These are phyloP conservation scores for Geotrichum candidum DNA, from an alignment of 1,139 yeast genomes.

Conservation along the genomic window DNA sequence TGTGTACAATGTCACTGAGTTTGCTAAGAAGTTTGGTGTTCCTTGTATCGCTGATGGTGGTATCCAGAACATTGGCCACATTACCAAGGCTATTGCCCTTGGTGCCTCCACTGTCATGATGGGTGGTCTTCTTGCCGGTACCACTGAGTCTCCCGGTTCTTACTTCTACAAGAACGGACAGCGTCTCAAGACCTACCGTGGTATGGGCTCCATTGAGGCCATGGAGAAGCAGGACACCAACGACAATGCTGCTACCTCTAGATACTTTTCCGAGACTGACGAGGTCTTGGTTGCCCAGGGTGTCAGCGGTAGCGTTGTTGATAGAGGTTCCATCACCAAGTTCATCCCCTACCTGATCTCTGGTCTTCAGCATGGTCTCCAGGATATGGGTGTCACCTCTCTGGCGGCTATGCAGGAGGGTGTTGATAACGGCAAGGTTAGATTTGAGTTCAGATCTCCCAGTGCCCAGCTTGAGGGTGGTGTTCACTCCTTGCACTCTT, in stretches of 20 bases:
- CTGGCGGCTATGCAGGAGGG: constrained; percentile 55
- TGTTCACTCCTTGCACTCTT: constrained; percentile 91
- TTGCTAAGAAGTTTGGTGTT: constrained; percentile 83
- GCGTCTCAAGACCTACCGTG: constrained; percentile 95
- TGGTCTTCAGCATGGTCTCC: constrained; percentile 98
- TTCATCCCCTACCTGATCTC: constrained; percentile 89
- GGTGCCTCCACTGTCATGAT: constrained; percentile 99
- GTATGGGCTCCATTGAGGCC: constrained; percentile 99
- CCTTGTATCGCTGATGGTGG: constrained; percentile 99
- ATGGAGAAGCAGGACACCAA: constrained; percentile 85
- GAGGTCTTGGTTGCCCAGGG: constrained; percentile 98
- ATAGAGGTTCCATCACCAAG: constrained; percentile 91
- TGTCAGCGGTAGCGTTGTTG: constrained; percentile 94
- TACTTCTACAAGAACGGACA: constrained; percentile 97
- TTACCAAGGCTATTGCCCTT: constrained; percentile 89
- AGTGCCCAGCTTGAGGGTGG: constrained; percentile 99
- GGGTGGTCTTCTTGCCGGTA: constrained; percentile 99
- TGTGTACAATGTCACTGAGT: constrained; percentile 79
- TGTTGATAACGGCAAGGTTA: constrained; percentile 63
- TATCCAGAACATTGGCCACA: constrained; percentile 96
- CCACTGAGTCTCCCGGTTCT: constrained; percentile 97
- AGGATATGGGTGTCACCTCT: constrained; percentile 87
- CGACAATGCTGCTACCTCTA: constrained; percentile 96
- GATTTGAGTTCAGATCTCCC: constrained; percentile 97
- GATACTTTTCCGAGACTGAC: constrained; percentile 95